phyloP scores from a whole-genome alignment of 108 stramenopile species.

The Nitzschia inconspicua region DNA sequence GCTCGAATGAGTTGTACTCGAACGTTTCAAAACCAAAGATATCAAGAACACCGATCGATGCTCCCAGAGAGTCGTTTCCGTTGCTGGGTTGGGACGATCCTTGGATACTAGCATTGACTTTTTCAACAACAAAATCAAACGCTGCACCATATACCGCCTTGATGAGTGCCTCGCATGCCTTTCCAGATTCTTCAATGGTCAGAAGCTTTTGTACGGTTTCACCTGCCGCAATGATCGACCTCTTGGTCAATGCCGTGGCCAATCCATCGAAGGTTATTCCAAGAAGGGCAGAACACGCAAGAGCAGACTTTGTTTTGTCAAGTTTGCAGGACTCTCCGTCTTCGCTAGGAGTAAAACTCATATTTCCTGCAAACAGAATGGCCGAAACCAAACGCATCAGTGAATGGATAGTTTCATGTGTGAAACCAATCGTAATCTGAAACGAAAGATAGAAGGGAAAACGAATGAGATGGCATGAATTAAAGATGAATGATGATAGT shows the following conservation, averaged over 20 bases:
- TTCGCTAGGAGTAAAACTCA: conserved; percentile 63
- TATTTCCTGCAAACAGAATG: conserved; percentile 82
- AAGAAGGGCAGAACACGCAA: conserved; percentile 66
- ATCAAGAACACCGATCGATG: conserved; percentile 93
- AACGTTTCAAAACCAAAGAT: conserved; percentile 98
- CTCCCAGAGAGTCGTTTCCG: conserved; percentile 7
- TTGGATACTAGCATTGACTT: conserved; percentile 74
- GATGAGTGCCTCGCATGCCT: conserved; percentile 90
- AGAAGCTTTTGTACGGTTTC: conserved; percentile 70
- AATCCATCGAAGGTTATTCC: conserved; percentile 74
- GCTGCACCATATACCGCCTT: conserved; percentile 91
- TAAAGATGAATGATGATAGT: not conserved
- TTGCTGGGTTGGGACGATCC: conserved; percentile 12
- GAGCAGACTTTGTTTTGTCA: conserved; percentile 56
- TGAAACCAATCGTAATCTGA: conserved; percentile 77
- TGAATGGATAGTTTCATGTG: conserved; percentile 50
- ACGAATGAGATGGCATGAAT: not conserved
- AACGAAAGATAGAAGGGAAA: not conserved
- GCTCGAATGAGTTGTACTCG: conserved; percentile 87
- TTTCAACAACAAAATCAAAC: conserved; percentile 88
- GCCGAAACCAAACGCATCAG: conserved; percentile 71
- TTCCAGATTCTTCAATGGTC: conserved; percentile 73
- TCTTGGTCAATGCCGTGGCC: conserved; percentile 70
- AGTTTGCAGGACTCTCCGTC: conserved; percentile 71
- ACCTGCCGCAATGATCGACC: conserved; percentile 75